Percentiles rank a stretch among this genome's conserved stretches.
These are phyloP conservation scores for Sedum album DNA, from an alignment of 164 flowering plant genomes.

Conservation along the genomic window DNA sequence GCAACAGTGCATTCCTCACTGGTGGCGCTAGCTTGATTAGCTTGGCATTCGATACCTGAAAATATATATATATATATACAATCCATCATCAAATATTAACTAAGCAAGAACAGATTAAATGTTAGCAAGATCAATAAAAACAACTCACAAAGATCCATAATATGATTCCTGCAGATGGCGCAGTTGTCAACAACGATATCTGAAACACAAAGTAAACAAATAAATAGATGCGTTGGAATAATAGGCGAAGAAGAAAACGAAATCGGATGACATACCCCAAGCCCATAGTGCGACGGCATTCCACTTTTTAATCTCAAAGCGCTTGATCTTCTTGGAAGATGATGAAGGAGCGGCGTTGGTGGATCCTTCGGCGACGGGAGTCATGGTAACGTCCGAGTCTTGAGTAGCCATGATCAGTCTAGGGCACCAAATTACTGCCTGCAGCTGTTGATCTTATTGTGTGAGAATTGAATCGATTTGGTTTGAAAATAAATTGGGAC, in stretches of 20 bases:
- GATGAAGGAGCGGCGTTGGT: constrained; percentile 30
- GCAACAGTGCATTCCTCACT: constrained; percentile 37
- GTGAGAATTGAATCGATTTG: no score
- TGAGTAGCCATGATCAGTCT: constrained; percentile 27
- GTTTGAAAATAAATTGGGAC: no score
- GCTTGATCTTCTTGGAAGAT: constrained; percentile 44
- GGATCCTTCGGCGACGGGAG: constrained; percentile 39
- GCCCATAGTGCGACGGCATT: constrained; percentile 70
- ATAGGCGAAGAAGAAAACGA: not conserved
- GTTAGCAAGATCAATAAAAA: not conserved
- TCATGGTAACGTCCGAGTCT: constrained; percentile 49
- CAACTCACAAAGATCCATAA: constrained; percentile 37
- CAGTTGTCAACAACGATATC: constrained; percentile 41
- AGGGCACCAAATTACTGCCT: constrained; percentile 6
- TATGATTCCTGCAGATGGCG: constrained; percentile 40
- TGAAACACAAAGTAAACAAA: constrained; percentile 7
- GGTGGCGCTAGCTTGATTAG: constrained; percentile 33
- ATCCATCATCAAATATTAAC: not conserved
- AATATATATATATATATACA: not conserved
- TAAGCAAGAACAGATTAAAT: not conserved
- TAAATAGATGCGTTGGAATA: not conserved
- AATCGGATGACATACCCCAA: constrained; percentile 34
- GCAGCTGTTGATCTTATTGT: no score
- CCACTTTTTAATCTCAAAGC: constrained; percentile 69
- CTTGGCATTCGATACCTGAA: constrained; percentile 34